Percentiles rank a stretch among this genome's conserved stretches.
phyloP scores from a whole-genome alignment of 1,284 basidiomycete species.

The Cerioporus squamosus region DNA sequence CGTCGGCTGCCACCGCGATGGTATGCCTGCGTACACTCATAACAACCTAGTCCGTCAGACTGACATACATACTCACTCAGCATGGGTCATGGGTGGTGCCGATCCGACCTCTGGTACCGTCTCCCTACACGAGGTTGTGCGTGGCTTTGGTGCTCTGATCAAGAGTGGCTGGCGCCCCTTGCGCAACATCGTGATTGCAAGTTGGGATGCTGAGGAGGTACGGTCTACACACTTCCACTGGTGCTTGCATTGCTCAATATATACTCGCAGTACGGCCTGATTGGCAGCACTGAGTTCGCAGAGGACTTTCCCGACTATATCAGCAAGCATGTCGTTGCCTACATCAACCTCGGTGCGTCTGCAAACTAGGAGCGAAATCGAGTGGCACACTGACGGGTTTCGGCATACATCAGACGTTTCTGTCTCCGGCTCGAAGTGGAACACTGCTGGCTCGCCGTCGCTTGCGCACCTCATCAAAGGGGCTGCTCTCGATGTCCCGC shows the following conservation, averaged over 20 bases:
- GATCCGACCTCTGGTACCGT: conserved; percentile 92
- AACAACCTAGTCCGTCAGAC: not conserved
- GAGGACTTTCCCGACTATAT: conserved; percentile 91
- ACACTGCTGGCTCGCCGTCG: conserved; percentile 67
- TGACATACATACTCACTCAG: conserved; percentile 26
- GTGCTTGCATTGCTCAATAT: too few species aligned
- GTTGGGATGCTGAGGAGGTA: conserved; percentile 94
- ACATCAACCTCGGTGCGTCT: conserved; percentile 78
- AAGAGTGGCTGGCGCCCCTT: conserved; percentile 87
- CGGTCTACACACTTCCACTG: not conserved
- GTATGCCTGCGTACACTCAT: conserved; percentile 40
- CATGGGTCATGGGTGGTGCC: conserved; percentile 68
- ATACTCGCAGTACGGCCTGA: conserved; percentile 70
- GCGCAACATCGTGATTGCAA: conserved; percentile 86
- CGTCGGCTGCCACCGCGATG: conserved; percentile 88
- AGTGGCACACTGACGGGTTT: not conserved
- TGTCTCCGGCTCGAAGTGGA: conserved; percentile 69
- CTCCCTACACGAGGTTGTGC: conserved; percentile 82
- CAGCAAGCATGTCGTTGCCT: conserved; percentile 78
- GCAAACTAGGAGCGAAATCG: not conserved
- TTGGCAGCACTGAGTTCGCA: conserved; percentile 89
- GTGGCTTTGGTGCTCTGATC: conserved; percentile 79
- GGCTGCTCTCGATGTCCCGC: conserved; percentile 70
- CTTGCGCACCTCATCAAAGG: conserved; percentile 76
- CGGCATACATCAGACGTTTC: conserved; percentile 58